These are phyloP conservation scores for Penicillium sp. DNA, from an alignment of 2,329 filamentous ascomycete genomes.

Conservation along the genomic window DNA sequence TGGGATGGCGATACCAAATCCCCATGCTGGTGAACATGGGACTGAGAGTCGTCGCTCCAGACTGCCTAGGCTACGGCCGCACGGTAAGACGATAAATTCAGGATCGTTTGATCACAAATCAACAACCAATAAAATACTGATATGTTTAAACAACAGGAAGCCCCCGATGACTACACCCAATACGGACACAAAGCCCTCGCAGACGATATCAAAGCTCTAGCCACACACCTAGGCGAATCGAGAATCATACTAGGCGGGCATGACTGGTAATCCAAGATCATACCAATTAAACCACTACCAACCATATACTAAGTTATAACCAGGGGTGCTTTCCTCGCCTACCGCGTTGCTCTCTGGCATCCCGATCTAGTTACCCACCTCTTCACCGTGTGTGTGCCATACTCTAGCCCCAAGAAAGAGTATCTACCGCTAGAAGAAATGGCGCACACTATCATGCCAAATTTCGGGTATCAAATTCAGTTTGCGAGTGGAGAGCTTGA, in stretches of 20 bases:
- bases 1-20: slow-evolving; percentile 89
- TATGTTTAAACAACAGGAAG: slow-evolving; percentile 41
- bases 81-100: slow-evolving; percentile 52
- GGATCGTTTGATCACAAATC: neutral
- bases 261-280: slow-evolving; percentile 62
- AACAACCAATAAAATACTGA: neutral
- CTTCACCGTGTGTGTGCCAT: slow-evolving; percentile 81
- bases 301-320: neutral
- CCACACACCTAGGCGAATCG: slow-evolving; percentile 55
- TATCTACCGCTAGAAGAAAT: slow-evolving; percentile 62
- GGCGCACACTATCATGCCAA: slow-evolving; percentile 59
- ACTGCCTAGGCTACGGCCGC: slow-evolving; percentile 82
- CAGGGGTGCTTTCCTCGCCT: slow-evolving; percentile 74
- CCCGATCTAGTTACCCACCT: slow-evolving; percentile 71
- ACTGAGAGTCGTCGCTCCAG: slow-evolving; percentile 77
- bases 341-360: slow-evolving; percentile 71
- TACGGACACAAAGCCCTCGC: slow-evolving; percentile 74
- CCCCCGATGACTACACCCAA: slow-evolving; percentile 60
- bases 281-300: neutral
- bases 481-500: slow-evolving; percentile 70
- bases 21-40: slow-evolving; percentile 71
- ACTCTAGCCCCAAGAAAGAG: slow-evolving; percentile 53
- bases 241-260: slow-evolving; percentile 82
- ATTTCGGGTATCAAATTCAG: slow-evolving; percentile 83
- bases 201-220: slow-evolving; percentile 73